Evolutionary conservation across 345 rosid species (phyloP).

Genomic region (Salix arbutifolia): DNA sequence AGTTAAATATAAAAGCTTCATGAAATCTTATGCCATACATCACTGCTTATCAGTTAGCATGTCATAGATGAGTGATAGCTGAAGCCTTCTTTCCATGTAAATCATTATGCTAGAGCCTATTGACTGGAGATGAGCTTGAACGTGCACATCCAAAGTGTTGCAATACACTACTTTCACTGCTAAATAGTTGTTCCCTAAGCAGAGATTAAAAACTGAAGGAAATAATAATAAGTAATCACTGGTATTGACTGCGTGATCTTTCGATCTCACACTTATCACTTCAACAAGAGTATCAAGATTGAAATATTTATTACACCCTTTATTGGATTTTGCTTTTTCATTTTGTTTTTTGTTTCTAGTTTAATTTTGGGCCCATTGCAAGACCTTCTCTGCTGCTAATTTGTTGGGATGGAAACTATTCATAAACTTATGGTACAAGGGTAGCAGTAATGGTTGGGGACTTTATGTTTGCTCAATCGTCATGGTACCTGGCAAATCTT

Average conservation of each 20-base stretch:
- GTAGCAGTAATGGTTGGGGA: slow-evolving; percentile 91
- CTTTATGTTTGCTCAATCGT: slow-evolving; percentile 97
- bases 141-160: neutral
- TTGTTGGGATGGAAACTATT: slow-evolving; percentile 75
- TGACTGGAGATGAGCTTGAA: neutral
- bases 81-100: neutral
- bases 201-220: neutral
- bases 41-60: neutral
- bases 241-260: neutral
- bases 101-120: neutral
- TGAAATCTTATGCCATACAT: neutral
- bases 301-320: neutral
- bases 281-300: neutral
- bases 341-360: neutral
- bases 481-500: slow-evolving; percentile 95
- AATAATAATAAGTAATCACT: neutral
- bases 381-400: neutral
- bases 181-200: neutral
- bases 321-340: neutral
- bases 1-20: no score
- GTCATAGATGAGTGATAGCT: neutral
- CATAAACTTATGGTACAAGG: slow-evolving; percentile 81
- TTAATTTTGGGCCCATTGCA: neutral
- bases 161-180: neutral
- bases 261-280: neutral